Percentiles rank a stretch among this genome's conserved stretches.
These are phyloP conservation scores for Leccinum ochraceum DNA, from an alignment of 768 basidiomycete genomes.

Conservation along the genomic window DNA sequence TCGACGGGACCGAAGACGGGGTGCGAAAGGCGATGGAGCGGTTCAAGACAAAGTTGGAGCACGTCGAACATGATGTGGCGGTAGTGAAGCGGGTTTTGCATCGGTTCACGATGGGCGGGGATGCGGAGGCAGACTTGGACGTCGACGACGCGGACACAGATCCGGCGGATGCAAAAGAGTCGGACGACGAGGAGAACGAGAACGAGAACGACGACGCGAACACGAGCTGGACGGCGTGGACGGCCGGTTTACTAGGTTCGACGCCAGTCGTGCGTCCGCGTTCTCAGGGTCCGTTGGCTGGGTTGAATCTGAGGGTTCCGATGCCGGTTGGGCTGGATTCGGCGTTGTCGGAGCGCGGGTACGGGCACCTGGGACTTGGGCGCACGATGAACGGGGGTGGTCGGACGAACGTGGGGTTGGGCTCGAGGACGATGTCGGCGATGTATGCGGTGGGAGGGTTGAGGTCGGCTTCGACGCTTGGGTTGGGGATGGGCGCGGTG, in stretches of 20 bases:
- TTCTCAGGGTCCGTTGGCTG: conserved; percentile 39
- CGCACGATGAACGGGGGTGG: conserved; percentile 6
- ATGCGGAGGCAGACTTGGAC: background rate
- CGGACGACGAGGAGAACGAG: background rate
- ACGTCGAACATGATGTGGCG: conserved; percentile 77
- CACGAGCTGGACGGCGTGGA: conserved; percentile 49
- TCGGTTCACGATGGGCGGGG: conserved; percentile 31
- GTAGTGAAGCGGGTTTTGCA: conserved; percentile 61
- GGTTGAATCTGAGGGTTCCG: conserved; percentile 54
- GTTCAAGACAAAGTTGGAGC: conserved; percentile 63
- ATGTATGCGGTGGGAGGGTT: conserved; percentile 68
- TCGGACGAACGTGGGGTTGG: conserved; percentile 9
- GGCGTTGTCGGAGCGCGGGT: background rate
- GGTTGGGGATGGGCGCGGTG: conserved; percentile 17
- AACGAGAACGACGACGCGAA: conserved; percentile 3
- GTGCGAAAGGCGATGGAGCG: conserved; percentile 41
- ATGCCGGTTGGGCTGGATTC: conserved; percentile 42
- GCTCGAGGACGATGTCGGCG: conserved; percentile 52
- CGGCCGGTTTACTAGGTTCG: conserved; percentile 51
- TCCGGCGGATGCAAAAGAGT: background rate
- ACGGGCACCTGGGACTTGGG: conserved; percentile 21
- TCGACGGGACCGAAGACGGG: conserved; percentile 18
- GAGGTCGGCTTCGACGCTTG: conserved; percentile 33
- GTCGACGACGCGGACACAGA: background rate
- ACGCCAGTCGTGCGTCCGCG: background rate